Conservation (phyloP, 2,329 filamentous ascomycete species). For the Neonectria neomacrospora region DNA sequence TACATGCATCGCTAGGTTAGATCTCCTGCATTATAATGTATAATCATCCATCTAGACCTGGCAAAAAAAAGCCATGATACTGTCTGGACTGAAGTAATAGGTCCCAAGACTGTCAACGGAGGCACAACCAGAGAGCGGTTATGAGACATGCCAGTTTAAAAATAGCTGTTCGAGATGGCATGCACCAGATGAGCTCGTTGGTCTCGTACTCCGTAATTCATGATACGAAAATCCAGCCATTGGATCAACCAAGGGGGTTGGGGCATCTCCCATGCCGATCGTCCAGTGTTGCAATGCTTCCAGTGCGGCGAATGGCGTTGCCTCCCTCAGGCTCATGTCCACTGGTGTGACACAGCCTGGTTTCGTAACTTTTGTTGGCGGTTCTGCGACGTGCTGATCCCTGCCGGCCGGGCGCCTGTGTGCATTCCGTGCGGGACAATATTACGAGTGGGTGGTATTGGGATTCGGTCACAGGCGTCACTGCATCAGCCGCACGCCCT, state of each 20-base stretch:
- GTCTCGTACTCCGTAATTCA: not conserved
- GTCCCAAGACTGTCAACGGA: not conserved
- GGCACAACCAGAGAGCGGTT: not conserved
- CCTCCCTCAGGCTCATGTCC: not conserved
- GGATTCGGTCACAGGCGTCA: slow-evolving; percentile 5
- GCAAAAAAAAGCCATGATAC: not conserved
- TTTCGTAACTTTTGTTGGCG: not conserved
- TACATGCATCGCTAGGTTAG: not conserved
- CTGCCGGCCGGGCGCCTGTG: not conserved
- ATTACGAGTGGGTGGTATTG: not conserved
- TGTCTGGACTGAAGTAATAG: not conserved
- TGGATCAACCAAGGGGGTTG: not conserved
- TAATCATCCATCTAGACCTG: slow-evolving; percentile 9
- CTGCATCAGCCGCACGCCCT: slow-evolving; percentile 15
- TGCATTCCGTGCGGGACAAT: not conserved
- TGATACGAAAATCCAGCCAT: slow-evolving; percentile 6
- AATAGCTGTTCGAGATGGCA: not conserved
- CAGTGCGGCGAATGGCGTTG: not conserved
- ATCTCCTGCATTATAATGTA: slow-evolving; percentile 20
- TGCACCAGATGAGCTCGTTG: not conserved
- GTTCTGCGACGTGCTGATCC: not conserved
- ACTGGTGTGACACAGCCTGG: slow-evolving; percentile 8
- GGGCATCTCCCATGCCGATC: not conserved
- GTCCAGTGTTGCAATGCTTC: not conserved
- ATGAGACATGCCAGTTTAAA: not conserved